phyloP scores from a whole-genome alignment of 768 basidiomycete species.

The Cystobasidium tubakii region DNA sequence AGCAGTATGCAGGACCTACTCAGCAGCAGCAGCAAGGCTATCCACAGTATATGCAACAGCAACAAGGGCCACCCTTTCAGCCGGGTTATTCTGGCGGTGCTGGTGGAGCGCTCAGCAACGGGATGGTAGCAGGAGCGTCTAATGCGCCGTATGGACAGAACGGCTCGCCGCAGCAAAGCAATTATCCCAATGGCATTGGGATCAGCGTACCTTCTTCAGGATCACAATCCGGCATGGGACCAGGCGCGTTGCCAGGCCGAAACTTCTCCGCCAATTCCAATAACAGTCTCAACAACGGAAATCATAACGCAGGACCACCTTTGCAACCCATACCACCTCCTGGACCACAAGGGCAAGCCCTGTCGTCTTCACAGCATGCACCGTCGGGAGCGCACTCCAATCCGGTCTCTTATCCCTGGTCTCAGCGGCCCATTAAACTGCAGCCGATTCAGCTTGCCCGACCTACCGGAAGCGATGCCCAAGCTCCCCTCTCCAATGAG shows the following conservation, averaged over 20 bases:
- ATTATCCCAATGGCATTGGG: constrained; percentile 2
- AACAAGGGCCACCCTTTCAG: neutral
- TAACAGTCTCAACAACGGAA: neutral
- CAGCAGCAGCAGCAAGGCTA: constrained; percentile 33
- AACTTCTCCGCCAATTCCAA: neutral
- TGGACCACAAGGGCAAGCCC: neutral
- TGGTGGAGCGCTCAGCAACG: constrained; percentile 6
- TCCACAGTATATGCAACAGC: neutral
- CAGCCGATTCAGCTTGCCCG: constrained; percentile 15
- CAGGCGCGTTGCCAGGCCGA: neutral
- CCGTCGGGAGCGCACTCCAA: neutral
- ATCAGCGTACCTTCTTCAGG: neutral
- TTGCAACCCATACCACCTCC: neutral
- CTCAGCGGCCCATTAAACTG: constrained; percentile 16
- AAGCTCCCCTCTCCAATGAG: neutral
- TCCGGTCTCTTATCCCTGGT: constrained; percentile 33
- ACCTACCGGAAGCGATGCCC: neutral
- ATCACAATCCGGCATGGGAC: neutral
- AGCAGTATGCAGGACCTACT: neutral
- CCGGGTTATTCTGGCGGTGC: neutral
- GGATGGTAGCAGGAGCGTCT: constrained; percentile 13
- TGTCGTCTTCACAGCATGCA: neutral
- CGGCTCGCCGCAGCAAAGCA: constrained; percentile 1
- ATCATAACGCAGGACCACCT: neutral
- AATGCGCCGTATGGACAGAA: constrained; percentile 3